These are phyloP conservation scores for Conoideocrella luteorostrata DNA, from an alignment of 2,329 filamentous ascomycete genomes.

Conservation along the genomic window DNA sequence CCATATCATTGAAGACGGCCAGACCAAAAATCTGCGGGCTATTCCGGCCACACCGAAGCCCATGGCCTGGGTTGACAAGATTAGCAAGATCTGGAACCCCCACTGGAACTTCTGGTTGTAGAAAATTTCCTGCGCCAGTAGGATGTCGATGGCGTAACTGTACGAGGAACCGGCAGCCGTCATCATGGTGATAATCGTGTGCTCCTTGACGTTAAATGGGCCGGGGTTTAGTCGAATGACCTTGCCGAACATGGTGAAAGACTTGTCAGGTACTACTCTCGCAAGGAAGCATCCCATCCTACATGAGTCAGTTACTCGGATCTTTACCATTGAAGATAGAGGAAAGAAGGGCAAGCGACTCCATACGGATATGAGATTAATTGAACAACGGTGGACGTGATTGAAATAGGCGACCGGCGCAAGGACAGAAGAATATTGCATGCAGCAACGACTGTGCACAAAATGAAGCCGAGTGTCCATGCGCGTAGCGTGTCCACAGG, in stretches of 20 bases:
- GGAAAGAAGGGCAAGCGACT: too few relatives aligned
- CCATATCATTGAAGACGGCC: slow-evolving; percentile 58
- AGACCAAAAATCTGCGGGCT: slow-evolving; percentile 49
- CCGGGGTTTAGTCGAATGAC: slow-evolving; percentile 29
- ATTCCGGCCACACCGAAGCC: slow-evolving; percentile 57
- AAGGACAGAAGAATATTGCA: slow-evolving; percentile 46
- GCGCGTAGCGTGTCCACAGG: slow-evolving; percentile 51
- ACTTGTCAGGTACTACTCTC: slow-evolving; percentile 20
- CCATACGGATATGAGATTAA: slow-evolving; percentile 41
- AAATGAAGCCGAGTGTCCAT: slow-evolving; percentile 49
- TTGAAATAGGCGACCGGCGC: slow-evolving; percentile 40
- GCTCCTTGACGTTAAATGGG: slow-evolving; percentile 37
- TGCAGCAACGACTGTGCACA: slow-evolving; percentile 49
- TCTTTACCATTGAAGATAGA: too few relatives aligned
- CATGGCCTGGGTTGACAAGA: slow-evolving; percentile 53
- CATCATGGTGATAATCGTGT: slow-evolving; percentile 39
- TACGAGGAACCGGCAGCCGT: slow-evolving; percentile 24
- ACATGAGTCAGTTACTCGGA: too few relatives aligned
- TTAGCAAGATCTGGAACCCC: slow-evolving; percentile 51
- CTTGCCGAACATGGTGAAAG: slow-evolving; percentile 21
- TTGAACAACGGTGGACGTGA: slow-evolving; percentile 47
- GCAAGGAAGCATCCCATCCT: too few relatives aligned
- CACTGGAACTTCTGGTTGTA: slow-evolving; percentile 46
- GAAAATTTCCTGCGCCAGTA: slow-evolving; percentile 33
- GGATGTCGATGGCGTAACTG: slow-evolving; percentile 30